Evolutionary conservation across 495 filamentous ascomycete species (phyloP), one percentile per base, ranked within the genome.

Genomic region (Penicillium longicatenatum): DNA sequence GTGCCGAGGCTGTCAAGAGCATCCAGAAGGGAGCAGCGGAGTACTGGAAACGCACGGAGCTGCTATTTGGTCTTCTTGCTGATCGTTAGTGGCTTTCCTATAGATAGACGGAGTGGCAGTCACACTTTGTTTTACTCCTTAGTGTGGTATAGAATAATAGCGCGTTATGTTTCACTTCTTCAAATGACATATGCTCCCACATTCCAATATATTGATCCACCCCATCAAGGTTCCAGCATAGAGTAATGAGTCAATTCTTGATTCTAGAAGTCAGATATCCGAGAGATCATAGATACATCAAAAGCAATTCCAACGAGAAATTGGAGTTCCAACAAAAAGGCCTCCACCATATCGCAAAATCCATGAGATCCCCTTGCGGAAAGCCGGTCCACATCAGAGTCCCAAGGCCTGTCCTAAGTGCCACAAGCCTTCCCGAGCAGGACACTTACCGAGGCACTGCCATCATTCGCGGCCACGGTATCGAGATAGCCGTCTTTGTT

Each of bases 41-140:
- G 54, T 93, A 92, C 68, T 93, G 88, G 86, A 90, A 88, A 72
- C 84, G 86, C 57, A 93, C 91, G 12, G 82, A 83, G 59, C 73
- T 94, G 61, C 64, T 96, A 42, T 94, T 96, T 71, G 89, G 78
- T 5, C 65, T 86, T 21, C 69, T 86, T 57, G 67, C 69, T 6
- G 48, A 54, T 35, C 64, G 52, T 7, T 70, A 55, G 52, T 17
- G 1, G 35, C 26, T 54, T 44, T 19, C 20, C 20, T 43, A 16
- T 54, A 41, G 1, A 52, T 42, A 14, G 31, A 37, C 11, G 45
- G 24, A 9, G 6, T 26, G 43, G 10, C 43, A 46, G 7, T 48
- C 12, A 10, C 9, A 7, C 22, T 48, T 26, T n/a, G 4, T 39
- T 39, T n/a, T 9, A 11, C 8, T 35, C 7, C 8, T 29, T 11